These are phyloP conservation scores for Pseudogymnoascus sp. DNA, from an alignment of 2,329 filamentous ascomycete species.

Conservation along the genomic window DNA sequence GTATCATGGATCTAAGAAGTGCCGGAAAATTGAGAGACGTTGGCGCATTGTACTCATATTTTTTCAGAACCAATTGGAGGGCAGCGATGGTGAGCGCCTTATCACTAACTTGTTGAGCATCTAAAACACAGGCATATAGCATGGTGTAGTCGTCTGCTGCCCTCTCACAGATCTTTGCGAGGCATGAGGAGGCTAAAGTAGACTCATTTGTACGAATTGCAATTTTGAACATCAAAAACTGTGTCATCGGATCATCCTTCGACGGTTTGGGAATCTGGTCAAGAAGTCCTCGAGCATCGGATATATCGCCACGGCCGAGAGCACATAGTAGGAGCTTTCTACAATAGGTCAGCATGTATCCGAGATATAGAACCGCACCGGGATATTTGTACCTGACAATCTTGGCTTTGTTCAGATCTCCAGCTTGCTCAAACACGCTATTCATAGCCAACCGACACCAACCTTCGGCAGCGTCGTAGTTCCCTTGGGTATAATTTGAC, in stretches of 20 bases:
- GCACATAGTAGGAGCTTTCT: conserved; percentile 71
- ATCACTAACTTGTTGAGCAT: conserved; percentile 62
- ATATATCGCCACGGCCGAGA: conserved; percentile 49
- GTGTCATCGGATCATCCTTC: conserved; percentile 56
- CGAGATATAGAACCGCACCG: conserved; percentile 13
- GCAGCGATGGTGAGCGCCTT: conserved; percentile 51
- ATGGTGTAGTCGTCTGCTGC: conserved; percentile 51
- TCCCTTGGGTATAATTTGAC: conserved; percentile 42
- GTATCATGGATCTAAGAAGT: conserved; percentile 55
- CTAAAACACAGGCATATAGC: conserved; percentile 72
- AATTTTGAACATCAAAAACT: conserved; percentile 69
- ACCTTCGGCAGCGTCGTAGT: conserved; percentile 48
- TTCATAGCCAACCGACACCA: conserved; percentile 71
- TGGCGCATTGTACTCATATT: conserved; percentile 41
- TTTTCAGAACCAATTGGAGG: conserved; percentile 53
- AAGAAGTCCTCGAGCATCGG: conserved; percentile 48
- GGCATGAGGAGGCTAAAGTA: conserved; percentile 54
- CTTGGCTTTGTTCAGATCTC: conserved; percentile 59
- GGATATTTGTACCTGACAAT: conserved; percentile 33
- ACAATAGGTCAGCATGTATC: conserved; percentile 5
- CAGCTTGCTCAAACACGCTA: conserved; percentile 56
- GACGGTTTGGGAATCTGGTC: conserved; percentile 50
- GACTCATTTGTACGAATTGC: conserved; percentile 53
- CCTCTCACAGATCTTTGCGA: conserved; percentile 51
- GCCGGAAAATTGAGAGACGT: conserved; percentile 52